Evolutionary conservation across 306 rosid species (phyloP), one percentile per base, ranked within the genome.

Genomic region (Arachis stenosperma): DNA sequence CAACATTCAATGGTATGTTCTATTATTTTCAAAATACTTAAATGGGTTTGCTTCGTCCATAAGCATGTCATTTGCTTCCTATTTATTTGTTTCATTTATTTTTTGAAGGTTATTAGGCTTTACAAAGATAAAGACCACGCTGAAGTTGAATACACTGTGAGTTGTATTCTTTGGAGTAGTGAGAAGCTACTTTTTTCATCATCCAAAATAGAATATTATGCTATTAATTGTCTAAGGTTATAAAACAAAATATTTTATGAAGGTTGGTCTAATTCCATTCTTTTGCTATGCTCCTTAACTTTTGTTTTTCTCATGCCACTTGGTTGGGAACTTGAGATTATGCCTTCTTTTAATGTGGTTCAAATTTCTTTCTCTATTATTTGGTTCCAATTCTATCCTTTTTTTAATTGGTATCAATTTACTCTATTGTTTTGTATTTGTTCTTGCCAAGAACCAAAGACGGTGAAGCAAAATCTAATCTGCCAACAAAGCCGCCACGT

Each of bases 61-160:
- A 40, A 48, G 17, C 61, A 74, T 30, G 8, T 78, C 55, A 53
- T 61, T 70, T 73, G 52, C 71, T 74, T 8, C 41, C 13, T 54
- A 14, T 64, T 64, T 61, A 27, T 65, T 62, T 63, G 1, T 36
- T 51, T 51, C n/a, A 12, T 12, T 13, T 51, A 5, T 3, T 5
- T 51, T 27, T 68, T 83, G 63, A 46, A 93, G 98, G 96, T 90
- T 44, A 86, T 87, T 15, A 87, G 92, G 77, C 84, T 93, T 64
- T 93, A 80, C 93, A 89, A 75, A 83, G 92, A 80, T 83, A 87
- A 82, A 78, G 98, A 93, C 36, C 92, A 89, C 75, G 98, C 96
- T 37, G 96, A 93, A 81, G 64, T 93, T 39, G 98, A 93, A 85
- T 93, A 59, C 17, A 93, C 97, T 15, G 96, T 93, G 76, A 87